Evolutionary conservation across 148 eudicot species (phyloP).

Genomic region (Beta vulgaris): DNA sequence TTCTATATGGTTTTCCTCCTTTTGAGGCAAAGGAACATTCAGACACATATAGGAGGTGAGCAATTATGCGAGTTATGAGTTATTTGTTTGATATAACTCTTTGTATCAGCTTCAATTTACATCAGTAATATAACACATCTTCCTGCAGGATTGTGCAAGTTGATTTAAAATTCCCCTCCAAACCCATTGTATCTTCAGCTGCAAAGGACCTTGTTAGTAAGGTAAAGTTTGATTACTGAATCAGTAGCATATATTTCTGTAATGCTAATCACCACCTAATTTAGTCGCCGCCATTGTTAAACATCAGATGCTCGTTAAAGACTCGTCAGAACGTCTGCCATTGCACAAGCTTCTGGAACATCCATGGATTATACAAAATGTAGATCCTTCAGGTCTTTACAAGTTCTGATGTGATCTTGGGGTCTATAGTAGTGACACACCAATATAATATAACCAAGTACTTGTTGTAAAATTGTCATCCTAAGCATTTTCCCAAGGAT

Average conservation of each 20-base stretch:
- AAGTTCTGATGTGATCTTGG: slow-evolving; percentile 28
- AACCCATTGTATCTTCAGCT: slow-evolving; percentile 71
- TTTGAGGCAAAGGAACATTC: slow-evolving; percentile 96
- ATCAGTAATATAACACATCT: not conserved
- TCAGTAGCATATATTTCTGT: not conserved
- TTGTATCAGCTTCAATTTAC: not conserved
- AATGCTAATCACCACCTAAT: not conserved
- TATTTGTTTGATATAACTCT: not conserved
- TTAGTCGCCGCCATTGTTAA: not conserved
- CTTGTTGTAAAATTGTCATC: slow-evolving; percentile 8
- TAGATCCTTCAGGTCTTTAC: slow-evolving; percentile 85
- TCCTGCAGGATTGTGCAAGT: slow-evolving; percentile 73
- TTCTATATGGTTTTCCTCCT: slow-evolving; percentile 89
- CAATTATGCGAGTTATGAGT: not conserved
- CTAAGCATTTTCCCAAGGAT: not conserved
- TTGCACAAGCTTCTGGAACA: slow-evolving; percentile 92
- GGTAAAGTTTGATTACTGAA: slow-evolving; percentile 26
- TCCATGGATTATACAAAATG: slow-evolving; percentile 91
- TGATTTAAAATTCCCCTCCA: slow-evolving; percentile 73
- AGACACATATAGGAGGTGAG: slow-evolving; percentile 90
- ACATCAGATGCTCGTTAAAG: slow-evolving; percentile 89
- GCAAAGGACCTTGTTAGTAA: slow-evolving; percentile 80
- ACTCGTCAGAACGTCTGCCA: slow-evolving; percentile 71
- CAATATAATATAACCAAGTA: not conserved
- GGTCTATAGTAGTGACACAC: slow-evolving; percentile 2